A percentile compares a stretch with the other conserved stretches of the same genome.
Evolutionary conservation across 1,284 basidiomycete species (phyloP).

Genomic region (Heterobasidion irregulare): DNA sequence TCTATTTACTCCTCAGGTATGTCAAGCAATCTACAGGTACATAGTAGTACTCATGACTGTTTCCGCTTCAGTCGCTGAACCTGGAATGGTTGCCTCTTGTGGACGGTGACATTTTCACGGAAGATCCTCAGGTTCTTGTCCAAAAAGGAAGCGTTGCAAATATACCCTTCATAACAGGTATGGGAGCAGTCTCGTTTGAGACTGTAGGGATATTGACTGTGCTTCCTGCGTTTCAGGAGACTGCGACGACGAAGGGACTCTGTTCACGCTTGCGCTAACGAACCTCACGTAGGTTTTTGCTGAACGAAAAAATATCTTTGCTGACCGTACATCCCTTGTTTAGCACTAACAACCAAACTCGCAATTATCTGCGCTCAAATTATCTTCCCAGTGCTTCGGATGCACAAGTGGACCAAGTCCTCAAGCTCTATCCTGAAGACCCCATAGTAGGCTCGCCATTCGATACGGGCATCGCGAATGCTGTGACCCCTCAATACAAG

Average conservation of each 20-base stretch:
- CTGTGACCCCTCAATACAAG: conserved; percentile 37
- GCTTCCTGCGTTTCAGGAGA: conserved; percentile 14
- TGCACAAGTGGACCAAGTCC: conserved; percentile 22
- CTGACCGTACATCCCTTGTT: background rate
- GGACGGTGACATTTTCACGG: conserved; percentile 20
- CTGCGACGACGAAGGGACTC: conserved; percentile 45
- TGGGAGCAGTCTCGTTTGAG: conserved; percentile 15
- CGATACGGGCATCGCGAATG: conserved; percentile 34
- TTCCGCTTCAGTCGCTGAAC: conserved; percentile 2
- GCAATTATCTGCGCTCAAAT: conserved; percentile 24
- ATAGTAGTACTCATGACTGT: too few species aligned
- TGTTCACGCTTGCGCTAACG: conserved; percentile 33
- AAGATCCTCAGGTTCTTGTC: conserved; percentile 14
- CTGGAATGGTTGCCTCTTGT: conserved; percentile 19
- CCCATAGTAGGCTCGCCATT: conserved; percentile 43
- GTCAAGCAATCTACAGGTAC: background rate
- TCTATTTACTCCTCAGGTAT: conserved; percentile 3
- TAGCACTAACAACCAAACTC: conserved; percentile 28
- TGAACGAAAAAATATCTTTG: background rate
- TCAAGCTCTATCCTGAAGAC: conserved; percentile 33
- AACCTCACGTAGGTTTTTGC: conserved; percentile 30
- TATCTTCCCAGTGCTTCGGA: conserved; percentile 23
- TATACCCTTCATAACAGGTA: conserved; percentile 21
- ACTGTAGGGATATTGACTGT: conserved; percentile 12
- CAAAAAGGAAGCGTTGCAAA: conserved; percentile 14